Evolutionary conservation across 75 land plant genomes (phyloP).

Genomic region (Adiantum capillusveneris): DNA sequence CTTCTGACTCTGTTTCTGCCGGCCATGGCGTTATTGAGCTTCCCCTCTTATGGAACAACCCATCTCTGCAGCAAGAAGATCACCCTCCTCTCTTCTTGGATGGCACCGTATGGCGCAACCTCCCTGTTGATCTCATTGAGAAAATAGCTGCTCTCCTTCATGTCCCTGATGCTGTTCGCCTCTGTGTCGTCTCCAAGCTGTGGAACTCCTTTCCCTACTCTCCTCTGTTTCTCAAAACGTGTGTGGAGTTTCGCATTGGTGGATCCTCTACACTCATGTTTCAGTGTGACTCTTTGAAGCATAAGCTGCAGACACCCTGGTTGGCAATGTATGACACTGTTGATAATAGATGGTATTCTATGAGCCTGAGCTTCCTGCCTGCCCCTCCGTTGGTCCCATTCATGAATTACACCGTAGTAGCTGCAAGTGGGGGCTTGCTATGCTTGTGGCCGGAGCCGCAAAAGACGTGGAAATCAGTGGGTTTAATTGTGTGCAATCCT

Average conservation of each 20-base stretch:
- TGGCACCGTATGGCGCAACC: background rate
- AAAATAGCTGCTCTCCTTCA: constrained; percentile 11
- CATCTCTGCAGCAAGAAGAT: background rate
- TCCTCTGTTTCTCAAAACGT: constrained; percentile 3
- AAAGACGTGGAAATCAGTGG: constrained; percentile 9
- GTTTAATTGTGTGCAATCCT: constrained; percentile 19
- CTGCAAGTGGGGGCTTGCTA: constrained; percentile 12
- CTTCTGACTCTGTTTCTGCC: no score
- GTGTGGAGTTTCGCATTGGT: background rate
- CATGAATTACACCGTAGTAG: constrained; percentile 5
- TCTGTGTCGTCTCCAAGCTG: constrained; percentile 19
- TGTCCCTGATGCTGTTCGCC: constrained; percentile 12
- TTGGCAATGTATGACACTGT: constrained; percentile 3
- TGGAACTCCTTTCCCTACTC: constrained; percentile 17
- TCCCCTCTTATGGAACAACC: background rate
- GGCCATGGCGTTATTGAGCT: background rate
- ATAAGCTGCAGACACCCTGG: constrained; percentile 5
- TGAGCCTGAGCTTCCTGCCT: constrained; percentile 8
- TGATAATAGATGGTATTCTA: constrained; percentile 10
- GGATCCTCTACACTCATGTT: constrained; percentile 7
- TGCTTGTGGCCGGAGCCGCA: constrained; percentile 12
- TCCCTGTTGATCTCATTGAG: constrained; percentile 22
- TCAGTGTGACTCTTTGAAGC: background rate
- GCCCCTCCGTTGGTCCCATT: background rate
- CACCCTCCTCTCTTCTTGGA: constrained; percentile 1